Evolutionary conservation across 305 asterid species (phyloP), one percentile per base, ranked within the genome.

Genomic region (Petunia hybrid): DNA sequence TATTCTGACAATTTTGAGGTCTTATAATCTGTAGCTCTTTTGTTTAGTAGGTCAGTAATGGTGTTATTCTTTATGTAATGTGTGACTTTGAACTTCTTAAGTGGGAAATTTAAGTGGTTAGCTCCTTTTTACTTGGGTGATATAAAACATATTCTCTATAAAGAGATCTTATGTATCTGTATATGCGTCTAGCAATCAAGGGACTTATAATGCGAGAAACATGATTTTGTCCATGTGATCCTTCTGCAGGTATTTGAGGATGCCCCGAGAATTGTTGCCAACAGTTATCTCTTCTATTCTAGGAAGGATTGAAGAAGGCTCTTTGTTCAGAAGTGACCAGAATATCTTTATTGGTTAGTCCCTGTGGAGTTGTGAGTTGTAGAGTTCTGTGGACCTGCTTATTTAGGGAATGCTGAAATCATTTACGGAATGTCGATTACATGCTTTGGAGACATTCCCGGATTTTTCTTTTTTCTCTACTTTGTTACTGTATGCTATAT

Each of bases 221-320:
- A 63, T 86, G 81, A 77, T 80, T 82, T 82, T 81, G 14, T 74
- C 76, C 62, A 43, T 8, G 12, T 69, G 61, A 75, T 80, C 64
- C 69, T 85, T 85, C 55, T 79, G 57, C 88, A 95, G 99, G 84
- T 95, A 95, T 86, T 87, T 93, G 74, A 90, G 99, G 89, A 95
- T 95, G 99, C 91, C 98, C 14, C 78, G 76, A 4, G 97, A 94
- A 84, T 91, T 95, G 85, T 91, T 95, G 88, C 82, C 92, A 51
- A 83, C 83, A 74, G 91, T 92, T 81, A 86, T 95, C 82, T 86
- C 92, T 82, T 87, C 97, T 64, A 81, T 92, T 87, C 93, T 82
- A 81, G 90, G 87, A 82, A 91, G 87, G 86, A 85, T 94, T 81
- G 92, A 88, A 46, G 94, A 85, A 77, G 94, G 93, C 40, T 89